A percentile compares a stretch with the other conserved stretches of the same genome.
Evolutionary conservation across 148 eudicot species (phyloP).

Genomic region (Salicornia ramosissima): DNA sequence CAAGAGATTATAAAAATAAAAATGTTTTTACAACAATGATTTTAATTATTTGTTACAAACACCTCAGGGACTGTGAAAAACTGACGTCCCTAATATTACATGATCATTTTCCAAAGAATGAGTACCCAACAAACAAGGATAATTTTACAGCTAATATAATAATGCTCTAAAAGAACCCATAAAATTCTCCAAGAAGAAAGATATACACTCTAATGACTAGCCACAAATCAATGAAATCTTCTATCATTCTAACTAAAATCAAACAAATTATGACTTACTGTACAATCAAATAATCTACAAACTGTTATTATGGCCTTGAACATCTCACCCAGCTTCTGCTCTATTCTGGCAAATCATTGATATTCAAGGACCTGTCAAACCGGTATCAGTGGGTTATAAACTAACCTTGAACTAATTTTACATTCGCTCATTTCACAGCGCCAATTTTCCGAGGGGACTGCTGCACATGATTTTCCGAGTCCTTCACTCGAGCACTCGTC

Average conservation of each 20-base stretch:
- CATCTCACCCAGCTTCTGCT: not conserved
- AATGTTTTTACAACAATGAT: slow-evolving; percentile 2
- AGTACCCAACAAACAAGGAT: slow-evolving; percentile 3
- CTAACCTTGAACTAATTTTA: slow-evolving; percentile 9
- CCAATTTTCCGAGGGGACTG: slow-evolving; percentile 17
- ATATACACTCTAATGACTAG: slow-evolving; percentile 9
- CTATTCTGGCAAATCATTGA: not conserved
- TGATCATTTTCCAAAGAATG: slow-evolving; percentile 2
- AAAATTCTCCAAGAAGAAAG: not conserved
- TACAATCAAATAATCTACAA: slow-evolving; percentile 20
- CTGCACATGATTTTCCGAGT: slow-evolving; percentile 13
- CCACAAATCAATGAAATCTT: not conserved
- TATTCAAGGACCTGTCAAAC: not conserved
- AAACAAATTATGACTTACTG: slow-evolving; percentile 17
- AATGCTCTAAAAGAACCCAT: not conserved
- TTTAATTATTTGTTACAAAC: not conserved
- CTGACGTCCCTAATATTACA: slow-evolving; percentile 16
- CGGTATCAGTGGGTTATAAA: not conserved
- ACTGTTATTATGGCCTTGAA: not conserved
- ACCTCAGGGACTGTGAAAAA: slow-evolving; percentile 5
- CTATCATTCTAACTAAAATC: slow-evolving; percentile 14
- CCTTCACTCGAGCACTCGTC: slow-evolving; percentile 23
- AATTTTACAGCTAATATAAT: slow-evolving; percentile 21
- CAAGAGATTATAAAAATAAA: not conserved
- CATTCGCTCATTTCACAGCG: slow-evolving; percentile 13